phyloP scores from a whole-genome alignment of 148 eudicot genomes.

The Mesembryanthemum crystallinum region DNA sequence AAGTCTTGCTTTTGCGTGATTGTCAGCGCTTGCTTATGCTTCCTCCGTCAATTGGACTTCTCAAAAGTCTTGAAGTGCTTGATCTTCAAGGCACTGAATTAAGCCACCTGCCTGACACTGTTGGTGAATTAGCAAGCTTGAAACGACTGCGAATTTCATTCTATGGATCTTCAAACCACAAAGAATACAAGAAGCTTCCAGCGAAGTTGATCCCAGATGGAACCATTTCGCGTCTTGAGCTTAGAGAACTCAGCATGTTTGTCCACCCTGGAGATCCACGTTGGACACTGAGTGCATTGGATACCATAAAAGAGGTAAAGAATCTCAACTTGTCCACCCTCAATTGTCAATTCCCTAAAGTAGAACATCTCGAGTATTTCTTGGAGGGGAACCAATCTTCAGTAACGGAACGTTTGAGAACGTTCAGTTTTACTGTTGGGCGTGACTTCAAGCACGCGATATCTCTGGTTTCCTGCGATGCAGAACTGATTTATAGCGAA shows the following conservation, averaged over 20 bases:
- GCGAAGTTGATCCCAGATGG: constrained; percentile 13
- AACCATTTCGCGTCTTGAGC: constrained; percentile 15
- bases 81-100: constrained; percentile 37
- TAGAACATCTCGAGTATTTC: constrained; percentile 25
- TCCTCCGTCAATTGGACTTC: constrained; percentile 29
- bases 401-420: background rate
- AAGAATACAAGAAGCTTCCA: constrained; percentile 24
- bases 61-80: constrained; percentile 32
- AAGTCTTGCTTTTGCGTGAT: constrained; percentile 24
- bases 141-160: constrained; percentile 33
- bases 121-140: constrained; percentile 20
- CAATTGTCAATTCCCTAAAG: constrained; percentile 24
- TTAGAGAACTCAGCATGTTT: constrained; percentile 31
- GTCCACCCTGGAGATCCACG: constrained; percentile 34
- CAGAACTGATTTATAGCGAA: constrained; percentile 16
- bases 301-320: constrained; percentile 24
- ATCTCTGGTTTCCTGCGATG: constrained; percentile 20
- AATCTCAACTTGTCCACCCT: constrained; percentile 21
- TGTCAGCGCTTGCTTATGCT: constrained; percentile 28
- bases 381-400: constrained; percentile 21
- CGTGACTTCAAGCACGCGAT: constrained; percentile 24
- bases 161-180: constrained; percentile 25
- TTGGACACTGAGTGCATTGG: constrained; percentile 18
- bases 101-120: constrained; percentile 22
- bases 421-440: constrained; percentile 32